Evolutionary conservation across 2,329 filamentous ascomycete species (phyloP).

Genomic region (Microdochium bolleyi): DNA sequence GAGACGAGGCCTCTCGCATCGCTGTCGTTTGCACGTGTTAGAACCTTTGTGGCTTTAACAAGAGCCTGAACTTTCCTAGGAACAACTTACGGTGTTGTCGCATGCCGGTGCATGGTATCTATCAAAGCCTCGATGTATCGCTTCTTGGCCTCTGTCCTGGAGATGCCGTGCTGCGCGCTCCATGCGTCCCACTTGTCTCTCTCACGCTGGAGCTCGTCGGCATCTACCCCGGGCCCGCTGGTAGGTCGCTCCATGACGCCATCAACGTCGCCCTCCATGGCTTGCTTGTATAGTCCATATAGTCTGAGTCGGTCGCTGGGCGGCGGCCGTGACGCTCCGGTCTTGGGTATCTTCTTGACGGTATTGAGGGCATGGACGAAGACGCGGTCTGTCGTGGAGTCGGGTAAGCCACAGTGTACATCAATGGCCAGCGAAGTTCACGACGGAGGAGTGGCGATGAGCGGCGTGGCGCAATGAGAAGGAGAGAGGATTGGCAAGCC

Average conservation of each 20-base stretch:
- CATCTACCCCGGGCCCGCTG: conserved; percentile 33
- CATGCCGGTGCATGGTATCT: conserved; percentile 94
- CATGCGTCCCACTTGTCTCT: conserved; percentile 86
- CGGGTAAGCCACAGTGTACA: background rate
- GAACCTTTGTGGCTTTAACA: conserved; percentile 1
- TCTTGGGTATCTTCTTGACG: conserved; percentile 94
- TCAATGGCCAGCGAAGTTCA: background rate
- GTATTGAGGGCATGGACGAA: conserved; percentile 99
- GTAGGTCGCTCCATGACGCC: conserved; percentile 83
- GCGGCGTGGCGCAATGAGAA: too few relatives aligned
- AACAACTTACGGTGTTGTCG: conserved; percentile 63
- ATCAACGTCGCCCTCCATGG: conserved; percentile 96
- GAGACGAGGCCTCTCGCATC: conserved; percentile 82
- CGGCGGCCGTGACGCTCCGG: conserved; percentile 82
- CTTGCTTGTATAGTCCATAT: conserved; percentile 98
- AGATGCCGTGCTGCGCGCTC: conserved; percentile 78
- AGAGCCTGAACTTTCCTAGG: background rate
- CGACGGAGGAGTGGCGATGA: too few relatives aligned
- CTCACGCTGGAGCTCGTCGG: conserved; percentile 49
- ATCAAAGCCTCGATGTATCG: conserved; percentile 91
- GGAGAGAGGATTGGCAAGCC: conserved; percentile 8
- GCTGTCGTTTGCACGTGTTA: conserved; percentile 22
- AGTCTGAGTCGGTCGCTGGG: conserved; percentile 78
- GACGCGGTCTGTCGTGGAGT: conserved; percentile 65
- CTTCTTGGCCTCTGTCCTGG: conserved; percentile 86